These are phyloP conservation scores for Emydomyces testavorans DNA, from an alignment of 2,329 filamentous ascomycete genomes.

Conservation along the genomic window DNA sequence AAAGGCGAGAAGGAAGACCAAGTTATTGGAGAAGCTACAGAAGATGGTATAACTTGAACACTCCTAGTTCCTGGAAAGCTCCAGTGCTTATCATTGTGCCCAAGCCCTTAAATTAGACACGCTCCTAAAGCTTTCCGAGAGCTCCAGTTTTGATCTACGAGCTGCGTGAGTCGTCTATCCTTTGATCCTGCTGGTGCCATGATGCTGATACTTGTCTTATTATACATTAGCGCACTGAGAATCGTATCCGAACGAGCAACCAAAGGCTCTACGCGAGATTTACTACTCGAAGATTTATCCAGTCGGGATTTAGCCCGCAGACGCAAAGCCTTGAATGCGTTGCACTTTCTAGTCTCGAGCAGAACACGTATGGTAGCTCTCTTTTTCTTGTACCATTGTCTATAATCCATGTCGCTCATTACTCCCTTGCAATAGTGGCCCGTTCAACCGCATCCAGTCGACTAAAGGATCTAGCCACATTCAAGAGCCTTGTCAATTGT, in stretches of 20 bases:
- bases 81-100: constrained; percentile 18
- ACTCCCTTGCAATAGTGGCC: constrained; percentile 22
- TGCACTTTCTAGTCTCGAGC: constrained; percentile 35
- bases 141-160: constrained; percentile 61
- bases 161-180: constrained; percentile 50
- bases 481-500: constrained; percentile 32
- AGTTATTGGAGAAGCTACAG: constrained; percentile 64
- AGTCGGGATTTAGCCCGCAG: constrained; percentile 30
- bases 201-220: neutral
- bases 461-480: constrained; percentile 29
- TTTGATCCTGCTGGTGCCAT: constrained; percentile 17
- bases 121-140: constrained; percentile 54
- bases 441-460: constrained; percentile 27
- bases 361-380: constrained; percentile 25
- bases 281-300: constrained; percentile 34
- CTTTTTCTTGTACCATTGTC: neutral
- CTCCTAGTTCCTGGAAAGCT: neutral
- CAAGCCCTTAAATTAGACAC: constrained; percentile 52
- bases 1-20: constrained; percentile 54
- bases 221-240: constrained; percentile 27
- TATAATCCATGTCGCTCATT: neutral
- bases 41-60: constrained; percentile 42
- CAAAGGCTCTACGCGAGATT: constrained; percentile 30
- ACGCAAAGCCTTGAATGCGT: constrained; percentile 33
- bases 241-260: constrained; percentile 38